phyloP scores from a whole-genome alignment of 345 rosid species.

The Citrus medica region DNA sequence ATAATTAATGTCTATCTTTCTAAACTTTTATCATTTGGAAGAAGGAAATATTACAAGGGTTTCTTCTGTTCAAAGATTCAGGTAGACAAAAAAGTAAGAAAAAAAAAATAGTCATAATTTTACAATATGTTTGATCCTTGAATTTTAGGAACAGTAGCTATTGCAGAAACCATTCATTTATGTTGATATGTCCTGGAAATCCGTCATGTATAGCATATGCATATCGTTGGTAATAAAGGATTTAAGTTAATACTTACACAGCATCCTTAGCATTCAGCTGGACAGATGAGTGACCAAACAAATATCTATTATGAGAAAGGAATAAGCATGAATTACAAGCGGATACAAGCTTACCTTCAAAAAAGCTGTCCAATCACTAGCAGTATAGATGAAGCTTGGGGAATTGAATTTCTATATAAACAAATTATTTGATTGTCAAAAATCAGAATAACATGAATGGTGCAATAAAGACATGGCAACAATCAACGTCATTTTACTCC shows the following conservation, averaged over 20 bases:
- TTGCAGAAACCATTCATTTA: not conserved
- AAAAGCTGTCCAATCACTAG: slow-evolving; percentile 84
- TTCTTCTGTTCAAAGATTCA: not conserved
- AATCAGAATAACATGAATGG: slow-evolving; percentile 16
- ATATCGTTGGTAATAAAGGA: not conserved
- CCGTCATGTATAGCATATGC: not conserved
- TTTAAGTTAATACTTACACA: not conserved
- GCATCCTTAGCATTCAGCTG: not conserved
- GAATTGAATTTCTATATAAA: slow-evolving; percentile 80
- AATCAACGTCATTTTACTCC: not conserved
- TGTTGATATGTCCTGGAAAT: not conserved
- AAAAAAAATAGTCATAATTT: not conserved
- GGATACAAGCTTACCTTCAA: slow-evolving; percentile 54
- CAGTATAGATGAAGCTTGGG: slow-evolving; percentile 69
- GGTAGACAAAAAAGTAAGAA: not conserved
- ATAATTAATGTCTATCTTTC: not conserved
- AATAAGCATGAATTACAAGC: slow-evolving; percentile 6
- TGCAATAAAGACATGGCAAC: not conserved
- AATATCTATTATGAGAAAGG: not conserved
- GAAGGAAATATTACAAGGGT: not conserved
- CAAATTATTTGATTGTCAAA: slow-evolving; percentile 13
- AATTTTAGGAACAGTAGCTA: not conserved
- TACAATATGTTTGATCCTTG: not conserved
- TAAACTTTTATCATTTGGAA: not conserved
- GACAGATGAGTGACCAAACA: not conserved